Evolutionary conservation across 2,329 filamentous ascomycete species (phyloP).

Genomic region (Didymella segeticola): DNA sequence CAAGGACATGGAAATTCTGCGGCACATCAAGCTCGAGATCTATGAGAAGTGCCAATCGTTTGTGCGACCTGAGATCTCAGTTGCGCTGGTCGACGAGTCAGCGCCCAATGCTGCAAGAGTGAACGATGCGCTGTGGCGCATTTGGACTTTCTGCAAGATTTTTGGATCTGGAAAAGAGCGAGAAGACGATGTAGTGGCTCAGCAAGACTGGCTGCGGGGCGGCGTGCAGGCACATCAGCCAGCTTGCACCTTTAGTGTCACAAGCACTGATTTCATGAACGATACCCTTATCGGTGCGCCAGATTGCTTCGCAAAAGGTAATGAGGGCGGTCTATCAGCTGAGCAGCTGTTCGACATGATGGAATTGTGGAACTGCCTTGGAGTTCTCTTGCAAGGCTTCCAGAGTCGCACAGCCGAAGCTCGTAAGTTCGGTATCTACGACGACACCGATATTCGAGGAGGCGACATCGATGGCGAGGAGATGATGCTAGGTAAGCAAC

Average conservation of each 20-base stretch:
- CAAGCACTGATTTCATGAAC: slow-evolving; percentile 59
- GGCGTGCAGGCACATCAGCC: slow-evolving; percentile 59
- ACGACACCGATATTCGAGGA: slow-evolving; percentile 53
- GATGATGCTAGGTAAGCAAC: slow-evolving; percentile 56
- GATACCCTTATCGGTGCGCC: slow-evolving; percentile 63
- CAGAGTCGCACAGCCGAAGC: slow-evolving; percentile 63
- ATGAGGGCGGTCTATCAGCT: slow-evolving; percentile 60
- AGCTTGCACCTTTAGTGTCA: slow-evolving; percentile 54
- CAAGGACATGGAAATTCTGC: slow-evolving; percentile 61
- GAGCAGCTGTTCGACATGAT: slow-evolving; percentile 69
- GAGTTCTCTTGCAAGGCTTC: slow-evolving; percentile 62
- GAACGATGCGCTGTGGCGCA: slow-evolving; percentile 68
- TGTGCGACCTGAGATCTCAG: slow-evolving; percentile 62
- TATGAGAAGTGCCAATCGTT: slow-evolving; percentile 62
- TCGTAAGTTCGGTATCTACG: slow-evolving; percentile 62
- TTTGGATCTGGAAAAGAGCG: slow-evolving; percentile 66
- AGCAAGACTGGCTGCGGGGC: slow-evolving; percentile 69
- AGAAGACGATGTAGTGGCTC: slow-evolving; percentile 65
- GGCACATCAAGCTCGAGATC: slow-evolving; percentile 63
- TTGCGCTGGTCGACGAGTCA: slow-evolving; percentile 58
- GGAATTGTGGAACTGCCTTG: slow-evolving; percentile 69
- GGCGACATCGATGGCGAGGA: slow-evolving; percentile 61
- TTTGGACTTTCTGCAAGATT: slow-evolving; percentile 70
- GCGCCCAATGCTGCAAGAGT: slow-evolving; percentile 58
- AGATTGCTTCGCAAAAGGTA: slow-evolving; percentile 65